Base-by-base conservation (phyloP, 1,139 yeast genomes). In the Pichia sp. region DNA sequence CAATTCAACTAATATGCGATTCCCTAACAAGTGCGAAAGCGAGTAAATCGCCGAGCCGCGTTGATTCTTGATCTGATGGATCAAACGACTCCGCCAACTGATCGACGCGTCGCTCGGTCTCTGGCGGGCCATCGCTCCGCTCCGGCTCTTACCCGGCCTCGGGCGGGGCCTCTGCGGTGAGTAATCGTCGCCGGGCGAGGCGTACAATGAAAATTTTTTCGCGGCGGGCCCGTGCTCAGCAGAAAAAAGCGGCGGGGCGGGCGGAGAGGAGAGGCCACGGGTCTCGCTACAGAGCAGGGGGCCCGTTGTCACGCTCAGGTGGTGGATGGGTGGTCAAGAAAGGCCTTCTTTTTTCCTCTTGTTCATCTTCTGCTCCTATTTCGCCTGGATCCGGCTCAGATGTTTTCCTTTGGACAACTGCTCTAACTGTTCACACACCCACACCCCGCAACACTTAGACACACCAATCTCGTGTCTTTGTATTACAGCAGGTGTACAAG, bases 341-440 rank as follows among this genome's bases (percentile, higher is more conserved):
- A 11, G 34, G 11, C 34, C 11, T 31, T 31, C 11, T 31, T 31
- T 31, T 8, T 31, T 31, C 34, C 11, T 31, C 11, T 11, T 31
- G 34, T 8, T 5, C 11, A 8, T 31, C 11, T 31, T 2, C 8
- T 31, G 11, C 11, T 31, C 34, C 11, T 8, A 2, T 8, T 3
- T 29, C 47, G 11, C 47, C 23, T 26, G n/a, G n/a, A 30, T 5
- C 29, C 8, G 5, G 30, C 29, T 7, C 26, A 15, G 46, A 11
- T 31, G 34, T 31, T 31, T 15, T 45, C 38, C 23, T 42, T 42
- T 45, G 23, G 34, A 31, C 47, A 45, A 45, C 47, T 45, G 47
- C 47, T 45, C 32, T 45, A 45, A 29, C 47, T 45, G 47, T 45
- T 45, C 47, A 45, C 16, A 45, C 47, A 45, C 32, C 23, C 47